Base-by-base conservation (phyloP, 257 asterid species). In the Solanum neorickii region DNA sequence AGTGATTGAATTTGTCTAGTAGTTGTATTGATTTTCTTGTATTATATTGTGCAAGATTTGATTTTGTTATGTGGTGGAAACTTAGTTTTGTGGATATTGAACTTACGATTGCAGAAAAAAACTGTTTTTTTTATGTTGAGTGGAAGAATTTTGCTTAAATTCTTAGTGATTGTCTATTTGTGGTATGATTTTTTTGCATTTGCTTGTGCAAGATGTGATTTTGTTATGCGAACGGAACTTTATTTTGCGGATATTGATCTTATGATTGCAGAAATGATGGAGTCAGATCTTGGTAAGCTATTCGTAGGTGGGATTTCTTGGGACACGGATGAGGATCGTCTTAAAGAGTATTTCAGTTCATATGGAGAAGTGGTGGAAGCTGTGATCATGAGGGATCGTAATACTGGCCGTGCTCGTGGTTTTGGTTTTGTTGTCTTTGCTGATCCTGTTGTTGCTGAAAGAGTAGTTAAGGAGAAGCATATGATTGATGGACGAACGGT, bases 271-370 rank as follows among this genome's bases (percentile, higher is more conserved):
- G 96, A 90, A 91, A 94, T 90, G 90, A 93, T 94, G 98, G 98
- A 94, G 91, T 82, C 93, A 86, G 98, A 95, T 91, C 98, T 93
- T 90, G 95, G 98, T 77, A 95, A 95, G 92, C 92, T 95, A 74
- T 96, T 96, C 87, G 86, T 96, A 62, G 99, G 99, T 90, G 98
- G 99, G 90, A 96, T 96, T 85, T 96, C 99, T 27, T 95, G 99
- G 99, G 98, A 96, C 89, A 96, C 99, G 9, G 93, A 96, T 87
- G 99, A 94, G 91, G 98, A 94, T 89, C 93, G 94, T 83, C 92
- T 95, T 46, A 95, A 86, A 88, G 96, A 94, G 88, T 94, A 95
- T 90, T 95, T 95, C 80, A 89, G 92, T 74, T 88, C 90, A 6
- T 94, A 90, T 87, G 98, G 98, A 31, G 95, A 94, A 88, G 96